Percentiles rank a stretch among this genome's conserved stretches.
Evolutionary conservation across 805 yeast species (phyloP).

Genomic region (Clavispora asparagi): DNA sequence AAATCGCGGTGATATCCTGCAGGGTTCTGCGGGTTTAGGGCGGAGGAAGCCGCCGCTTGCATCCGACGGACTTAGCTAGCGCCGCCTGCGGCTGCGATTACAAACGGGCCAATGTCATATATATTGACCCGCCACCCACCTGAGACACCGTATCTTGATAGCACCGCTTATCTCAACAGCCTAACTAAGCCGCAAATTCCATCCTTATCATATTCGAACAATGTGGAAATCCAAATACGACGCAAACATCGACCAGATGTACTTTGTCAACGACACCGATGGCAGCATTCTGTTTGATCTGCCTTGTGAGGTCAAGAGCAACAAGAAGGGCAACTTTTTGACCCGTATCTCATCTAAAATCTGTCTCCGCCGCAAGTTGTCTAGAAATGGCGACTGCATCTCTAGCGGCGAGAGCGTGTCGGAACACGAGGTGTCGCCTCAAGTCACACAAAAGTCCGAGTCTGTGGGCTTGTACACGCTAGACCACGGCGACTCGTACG

Average conservation of each 20-base stretch:
- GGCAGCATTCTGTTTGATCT: slow-evolving; percentile 14
- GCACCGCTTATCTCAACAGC: not conserved
- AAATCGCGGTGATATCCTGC: not conserved
- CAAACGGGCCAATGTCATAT: not conserved
- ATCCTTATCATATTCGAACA: not conserved
- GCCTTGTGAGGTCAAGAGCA: slow-evolving; percentile 13
- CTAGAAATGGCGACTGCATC: slow-evolving; percentile 1
- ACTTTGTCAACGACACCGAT: slow-evolving; percentile 10
- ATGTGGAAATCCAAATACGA: slow-evolving; percentile 15
- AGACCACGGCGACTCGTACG: slow-evolving; percentile 25
- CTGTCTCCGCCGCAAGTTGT: slow-evolving; percentile 6
- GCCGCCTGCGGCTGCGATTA: not conserved
- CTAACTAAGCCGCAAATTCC: too few relatives aligned
- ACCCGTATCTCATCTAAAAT: slow-evolving; percentile 8
- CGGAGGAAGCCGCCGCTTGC: not conserved
- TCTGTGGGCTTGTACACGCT: not conserved
- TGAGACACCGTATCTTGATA: not conserved
- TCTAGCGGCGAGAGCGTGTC: not conserved
- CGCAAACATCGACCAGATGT: slow-evolving; percentile 11
- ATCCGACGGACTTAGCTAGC: not conserved
- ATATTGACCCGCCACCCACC: not conserved
- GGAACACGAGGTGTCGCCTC: not conserved
- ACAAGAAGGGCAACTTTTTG: slow-evolving; percentile 3
- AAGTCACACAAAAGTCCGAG: not conserved
- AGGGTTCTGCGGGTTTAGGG: not conserved